phyloP scores from a whole-genome alignment of 169 alveolate species.

The Babesia divergens region DNA sequence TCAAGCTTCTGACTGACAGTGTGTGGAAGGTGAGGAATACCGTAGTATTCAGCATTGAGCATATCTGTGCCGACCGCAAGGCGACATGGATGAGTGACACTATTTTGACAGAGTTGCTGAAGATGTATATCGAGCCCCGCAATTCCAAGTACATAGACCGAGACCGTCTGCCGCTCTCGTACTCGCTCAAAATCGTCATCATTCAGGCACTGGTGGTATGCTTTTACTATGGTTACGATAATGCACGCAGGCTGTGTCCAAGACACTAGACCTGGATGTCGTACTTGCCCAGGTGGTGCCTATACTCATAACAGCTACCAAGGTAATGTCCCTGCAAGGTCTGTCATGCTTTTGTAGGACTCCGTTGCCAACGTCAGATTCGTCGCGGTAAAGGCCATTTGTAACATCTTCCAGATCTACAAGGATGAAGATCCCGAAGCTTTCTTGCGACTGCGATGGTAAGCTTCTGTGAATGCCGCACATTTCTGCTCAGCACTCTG shows the following conservation, averaged over 20 bases:
- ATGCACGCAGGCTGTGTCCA: conserved; percentile 53
- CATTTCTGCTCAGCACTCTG: conserved; percentile 33
- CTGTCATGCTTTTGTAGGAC: not conserved
- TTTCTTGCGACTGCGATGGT: conserved; percentile 36
- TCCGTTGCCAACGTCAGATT: conserved; percentile 49
- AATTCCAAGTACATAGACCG: conserved; percentile 13
- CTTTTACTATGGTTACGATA: not conserved
- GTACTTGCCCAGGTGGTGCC: conserved; percentile 52
- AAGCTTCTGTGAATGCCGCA: not conserved
- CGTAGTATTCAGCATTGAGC: conserved; percentile 36
- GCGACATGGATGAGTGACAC: conserved; percentile 44
- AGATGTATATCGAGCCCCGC: conserved; percentile 37
- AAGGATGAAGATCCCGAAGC: conserved; percentile 51
- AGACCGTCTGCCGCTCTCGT: conserved; percentile 18
- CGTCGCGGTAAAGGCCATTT: conserved; percentile 50
- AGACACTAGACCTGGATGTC: conserved; percentile 50
- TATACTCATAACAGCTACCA: conserved; percentile 27
- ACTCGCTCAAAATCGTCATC: conserved; percentile 37
- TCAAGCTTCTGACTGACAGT: conserved; percentile 42
- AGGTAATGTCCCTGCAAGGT: not conserved
- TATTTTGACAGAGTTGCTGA: conserved; percentile 29
- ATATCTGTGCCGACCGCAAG: conserved; percentile 38
- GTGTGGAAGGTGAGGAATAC: conserved; percentile 66
- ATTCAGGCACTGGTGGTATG: conserved; percentile 62
- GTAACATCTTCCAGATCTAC: conserved; percentile 53